Conservation (phyloP, 352 stramenopile genomes). For the Phytophthora pluvialis region DNA sequence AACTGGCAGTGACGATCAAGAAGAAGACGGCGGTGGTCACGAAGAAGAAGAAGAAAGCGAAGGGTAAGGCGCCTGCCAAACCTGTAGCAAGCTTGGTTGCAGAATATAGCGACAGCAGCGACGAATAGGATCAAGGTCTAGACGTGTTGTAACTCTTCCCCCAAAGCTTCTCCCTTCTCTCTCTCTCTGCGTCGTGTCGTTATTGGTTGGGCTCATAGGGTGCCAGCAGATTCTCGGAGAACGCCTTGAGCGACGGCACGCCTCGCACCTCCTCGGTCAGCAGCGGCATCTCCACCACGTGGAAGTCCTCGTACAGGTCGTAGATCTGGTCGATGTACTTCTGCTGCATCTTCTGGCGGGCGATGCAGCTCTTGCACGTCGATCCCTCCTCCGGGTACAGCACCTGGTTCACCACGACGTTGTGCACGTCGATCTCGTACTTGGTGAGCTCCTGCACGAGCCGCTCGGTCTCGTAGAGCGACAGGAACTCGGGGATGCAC, state of each 20-base stretch:
- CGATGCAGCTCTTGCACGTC: slow-evolving; percentile 93
- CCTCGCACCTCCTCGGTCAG: slow-evolving; percentile 98
- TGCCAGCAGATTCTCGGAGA: slow-evolving; percentile 95
- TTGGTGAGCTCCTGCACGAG: slow-evolving; percentile 99
- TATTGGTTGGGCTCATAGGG: slow-evolving; percentile 88
- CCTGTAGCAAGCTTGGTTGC: slow-evolving; percentile 70
- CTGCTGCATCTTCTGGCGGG: slow-evolving; percentile 99
- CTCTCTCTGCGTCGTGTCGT: slow-evolving; percentile 19
- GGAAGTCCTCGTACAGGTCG: slow-evolving; percentile 99
- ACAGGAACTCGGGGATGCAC: slow-evolving; percentile 99
- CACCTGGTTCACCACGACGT: slow-evolving; percentile 99
- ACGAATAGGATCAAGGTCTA: slow-evolving; percentile 39
- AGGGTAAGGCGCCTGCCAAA: slow-evolving; percentile 41
- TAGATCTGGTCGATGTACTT: slow-evolving; percentile 99
- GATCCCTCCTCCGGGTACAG: slow-evolving; percentile 90
- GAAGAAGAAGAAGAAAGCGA: slow-evolving; percentile 42
- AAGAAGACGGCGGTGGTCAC: slow-evolving; percentile 33
- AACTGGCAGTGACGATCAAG: slow-evolving; percentile 44
- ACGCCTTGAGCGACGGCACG: slow-evolving; percentile 93
- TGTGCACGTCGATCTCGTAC: slow-evolving; percentile 99
- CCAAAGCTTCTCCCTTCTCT: slow-evolving; percentile 21
- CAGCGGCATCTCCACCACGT: slow-evolving; percentile 99
- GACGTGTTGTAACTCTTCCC: slow-evolving; percentile 12
- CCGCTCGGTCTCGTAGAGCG: slow-evolving; percentile 99
- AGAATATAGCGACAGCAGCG: slow-evolving; percentile 81